Evolutionary conservation across 176 grass and related monocot species (phyloP).

Genomic region (barley (Hordeum vulgare)): DNA sequence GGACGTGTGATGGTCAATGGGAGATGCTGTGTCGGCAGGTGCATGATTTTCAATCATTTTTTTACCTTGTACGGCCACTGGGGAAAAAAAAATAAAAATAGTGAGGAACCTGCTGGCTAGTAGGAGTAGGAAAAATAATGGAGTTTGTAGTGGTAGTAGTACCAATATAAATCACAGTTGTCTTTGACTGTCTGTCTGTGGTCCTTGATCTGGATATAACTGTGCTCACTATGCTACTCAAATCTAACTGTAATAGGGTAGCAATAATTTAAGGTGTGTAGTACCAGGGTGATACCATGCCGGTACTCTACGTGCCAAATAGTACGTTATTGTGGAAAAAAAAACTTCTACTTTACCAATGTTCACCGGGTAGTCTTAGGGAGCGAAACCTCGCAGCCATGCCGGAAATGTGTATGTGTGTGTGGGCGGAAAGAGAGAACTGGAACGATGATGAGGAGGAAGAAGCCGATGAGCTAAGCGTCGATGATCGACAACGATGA

Average conservation of each 20-base stretch:
- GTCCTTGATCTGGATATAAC: background rate
- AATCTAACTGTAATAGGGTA: background rate
- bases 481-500: too few species aligned
- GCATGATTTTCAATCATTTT: background rate
- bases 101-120: background rate
- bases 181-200: background rate
- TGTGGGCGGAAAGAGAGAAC: too few species aligned
- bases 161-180: background rate
- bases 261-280: background rate
- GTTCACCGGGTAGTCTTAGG: background rate
- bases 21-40: slow-evolving; percentile 14
- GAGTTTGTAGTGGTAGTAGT: too few species aligned
- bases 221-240: background rate
- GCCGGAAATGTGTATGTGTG: too few species aligned
- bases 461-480: too few species aligned
- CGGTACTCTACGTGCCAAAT: too few species aligned
- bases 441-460: too few species aligned
- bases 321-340: too few species aligned
- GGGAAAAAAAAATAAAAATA: too few species aligned
- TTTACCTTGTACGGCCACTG: background rate
- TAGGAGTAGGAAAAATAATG: background rate
- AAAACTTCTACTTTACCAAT: background rate
- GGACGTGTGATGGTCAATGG: slow-evolving; percentile 6
- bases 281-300: too few species aligned
- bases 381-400: background rate